These are phyloP conservation scores for Scheffersomyces titani DNA, from an alignment of 1,139 yeast species.

Conservation along the genomic window DNA sequence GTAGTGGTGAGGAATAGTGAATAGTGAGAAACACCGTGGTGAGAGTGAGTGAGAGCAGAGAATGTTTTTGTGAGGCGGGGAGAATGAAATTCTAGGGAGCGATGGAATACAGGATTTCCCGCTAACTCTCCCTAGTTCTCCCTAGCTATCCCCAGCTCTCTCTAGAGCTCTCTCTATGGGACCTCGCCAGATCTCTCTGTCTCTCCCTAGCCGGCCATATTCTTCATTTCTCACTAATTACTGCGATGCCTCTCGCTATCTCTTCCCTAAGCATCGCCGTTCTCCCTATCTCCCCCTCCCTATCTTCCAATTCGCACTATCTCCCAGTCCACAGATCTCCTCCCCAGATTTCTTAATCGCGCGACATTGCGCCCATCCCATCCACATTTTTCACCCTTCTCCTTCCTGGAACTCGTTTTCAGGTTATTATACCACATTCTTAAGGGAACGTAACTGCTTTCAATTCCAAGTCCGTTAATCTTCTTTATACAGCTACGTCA, in stretches of 20 bases:
- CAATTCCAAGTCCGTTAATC: not conserved
- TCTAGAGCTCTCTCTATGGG: not conserved
- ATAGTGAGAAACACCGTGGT: not conserved
- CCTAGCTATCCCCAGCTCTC: not conserved
- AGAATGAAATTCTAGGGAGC: not conserved
- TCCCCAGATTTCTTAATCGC: slow-evolving; percentile 2
- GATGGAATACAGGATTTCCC: not conserved
- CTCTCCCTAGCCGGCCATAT: no score
- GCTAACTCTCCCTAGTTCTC: not conserved
- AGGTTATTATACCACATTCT: not conserved
- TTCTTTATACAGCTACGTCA: not conserved
- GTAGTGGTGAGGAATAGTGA: not conserved
- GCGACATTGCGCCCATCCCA: not conserved
- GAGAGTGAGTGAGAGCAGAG: not conserved
- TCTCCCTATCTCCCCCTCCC: not conserved
- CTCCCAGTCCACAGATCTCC: slow-evolving; percentile 1
- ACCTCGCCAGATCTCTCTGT: no score
- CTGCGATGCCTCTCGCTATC: not conserved
- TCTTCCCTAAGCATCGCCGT: not conserved
- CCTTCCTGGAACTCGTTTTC: not conserved
- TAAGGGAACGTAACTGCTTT: not conserved
- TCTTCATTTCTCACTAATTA: not conserved
- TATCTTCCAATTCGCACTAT: not conserved
- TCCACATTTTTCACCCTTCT: not conserved
- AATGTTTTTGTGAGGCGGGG: not conserved